Conservation (phyloP, 768 basidiomycete species). For the Leccinellum albellum region DNA sequence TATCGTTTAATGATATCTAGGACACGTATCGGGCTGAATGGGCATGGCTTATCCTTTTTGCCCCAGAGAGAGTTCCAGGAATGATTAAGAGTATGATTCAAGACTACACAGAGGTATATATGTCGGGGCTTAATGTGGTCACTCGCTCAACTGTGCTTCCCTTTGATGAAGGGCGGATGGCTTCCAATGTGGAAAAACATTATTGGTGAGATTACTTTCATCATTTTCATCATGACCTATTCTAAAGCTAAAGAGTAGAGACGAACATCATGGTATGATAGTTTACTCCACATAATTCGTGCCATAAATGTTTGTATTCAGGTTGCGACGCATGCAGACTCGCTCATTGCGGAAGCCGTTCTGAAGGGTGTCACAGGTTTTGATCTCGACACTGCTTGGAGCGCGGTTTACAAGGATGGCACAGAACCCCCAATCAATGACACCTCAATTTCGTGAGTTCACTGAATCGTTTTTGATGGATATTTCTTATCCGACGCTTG, state of each 20-base stretch:
- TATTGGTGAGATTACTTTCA: conserved; percentile 40
- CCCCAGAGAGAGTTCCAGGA: conserved; percentile 69
- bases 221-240: background rate
- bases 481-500: background rate
- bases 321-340: conserved; percentile 80
- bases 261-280: conserved; percentile 74
- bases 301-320: conserved; percentile 17
- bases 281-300: background rate
- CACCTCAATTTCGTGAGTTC: conserved; percentile 43
- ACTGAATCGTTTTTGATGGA: background rate
- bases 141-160: background rate
- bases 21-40: conserved; percentile 78
- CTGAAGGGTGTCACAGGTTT: conserved; percentile 63
- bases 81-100: conserved; percentile 81
- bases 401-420: conserved; percentile 72
- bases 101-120: conserved; percentile 60
- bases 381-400: conserved; percentile 62
- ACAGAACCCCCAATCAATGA: conserved; percentile 60
- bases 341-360: conserved; percentile 68
- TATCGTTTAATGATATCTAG: conserved; percentile 32
- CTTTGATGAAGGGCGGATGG: conserved; percentile 58
- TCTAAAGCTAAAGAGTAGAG: conserved; percentile 34
- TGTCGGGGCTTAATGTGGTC: background rate
- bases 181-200: conserved; percentile 91
- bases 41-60: conserved; percentile 74